A percentile compares a stretch with the other conserved stretches of the same genome.
Evolutionary conservation across 331 rosid genomes (phyloP).

Genomic region (Quercus phellos): DNA sequence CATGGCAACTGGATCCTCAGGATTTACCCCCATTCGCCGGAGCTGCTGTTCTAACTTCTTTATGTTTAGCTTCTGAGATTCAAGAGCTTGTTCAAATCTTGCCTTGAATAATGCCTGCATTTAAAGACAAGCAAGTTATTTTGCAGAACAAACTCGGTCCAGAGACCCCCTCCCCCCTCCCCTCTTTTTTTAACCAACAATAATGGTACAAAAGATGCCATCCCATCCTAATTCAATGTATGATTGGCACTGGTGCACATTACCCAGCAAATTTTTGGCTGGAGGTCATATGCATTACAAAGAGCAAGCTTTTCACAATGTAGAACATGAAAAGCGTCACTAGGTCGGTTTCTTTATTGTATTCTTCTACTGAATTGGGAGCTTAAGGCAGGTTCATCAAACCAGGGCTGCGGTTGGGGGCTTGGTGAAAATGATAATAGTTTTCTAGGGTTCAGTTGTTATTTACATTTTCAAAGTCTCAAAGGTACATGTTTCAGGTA

Average conservation of each 20-base stretch:
- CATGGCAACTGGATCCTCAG: conserved; percentile 94
- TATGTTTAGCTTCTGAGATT: conserved; percentile 90
- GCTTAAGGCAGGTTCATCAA: neutral
- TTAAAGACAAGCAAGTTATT: conserved; percentile 9
- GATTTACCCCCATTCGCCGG: conserved; percentile 84
- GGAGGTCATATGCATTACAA: neutral
- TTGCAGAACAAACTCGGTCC: neutral
- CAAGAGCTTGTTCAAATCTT: conserved; percentile 98
- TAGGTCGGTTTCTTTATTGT: neutral
- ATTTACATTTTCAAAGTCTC: neutral
- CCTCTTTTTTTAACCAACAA: neutral
- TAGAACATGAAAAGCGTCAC: too few species aligned
- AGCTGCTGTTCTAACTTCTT: conserved; percentile 92
- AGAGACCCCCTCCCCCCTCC: too few species aligned
- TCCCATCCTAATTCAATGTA: neutral
- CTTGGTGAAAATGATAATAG: neutral
- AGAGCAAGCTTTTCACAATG: too few species aligned
- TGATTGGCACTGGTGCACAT: neutral
- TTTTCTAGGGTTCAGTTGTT: neutral
- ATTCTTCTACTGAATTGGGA: neutral
- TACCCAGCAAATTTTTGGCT: neutral
- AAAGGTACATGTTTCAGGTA: neutral
- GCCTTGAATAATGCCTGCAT: conserved; percentile 96
- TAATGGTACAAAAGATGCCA: neutral
- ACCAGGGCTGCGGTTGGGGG: neutral